Evolutionary conservation across 768 basidiomycete species (phyloP), one percentile per base, ranked within the genome.

Genomic region (Lenzites betulinus): DNA sequence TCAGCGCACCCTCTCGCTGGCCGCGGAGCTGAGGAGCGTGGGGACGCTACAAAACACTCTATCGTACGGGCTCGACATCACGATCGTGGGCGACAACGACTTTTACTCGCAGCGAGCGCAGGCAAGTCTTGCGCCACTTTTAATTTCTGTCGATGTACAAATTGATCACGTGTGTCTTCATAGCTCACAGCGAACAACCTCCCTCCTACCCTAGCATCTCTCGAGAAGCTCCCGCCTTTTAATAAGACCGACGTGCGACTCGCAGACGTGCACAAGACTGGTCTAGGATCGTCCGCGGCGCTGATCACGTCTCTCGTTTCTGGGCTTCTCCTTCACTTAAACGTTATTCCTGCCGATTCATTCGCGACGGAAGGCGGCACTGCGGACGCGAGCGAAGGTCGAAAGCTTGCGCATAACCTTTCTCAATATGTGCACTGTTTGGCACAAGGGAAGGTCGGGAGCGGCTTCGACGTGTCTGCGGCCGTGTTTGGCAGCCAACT

Each of bases 381-480:
- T 39, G 63, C 52, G 48, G 28, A 44, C 30, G 61, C 67, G 33
- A 76, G 74, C 66, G 75, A 79, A 25, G 85, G 82, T 22, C 77
- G 84, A 60, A 74, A 76, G 60, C 74, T 97, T 18, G 88, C 92
- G 0, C 97, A 99, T 74, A 98, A 97, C 71, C 82, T 92, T 43
- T 88, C 97, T 4, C 97, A 99, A 71, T 97, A 89, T 71, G 84
- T 94, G 7, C 97, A 99, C 73, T 98, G 95, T 70, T 79, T 95
- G 38, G 97, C 96, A 0, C 97, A 99, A 76, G 97, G 97, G 41
- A 99, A 99, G 75, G 89, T 99, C 16, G 97, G 97, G 30, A 94
- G 92, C 68, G 97, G 97, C 7, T 99, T 99, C 76, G 97, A 99
- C 69, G 92, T 99, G 48, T 87, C 93, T 7, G 85, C 93, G 0